These are phyloP conservation scores for Oryza officinalis DNA, from an alignment of 176 grass and related monocot genomes.

Conservation along the genomic window DNA sequence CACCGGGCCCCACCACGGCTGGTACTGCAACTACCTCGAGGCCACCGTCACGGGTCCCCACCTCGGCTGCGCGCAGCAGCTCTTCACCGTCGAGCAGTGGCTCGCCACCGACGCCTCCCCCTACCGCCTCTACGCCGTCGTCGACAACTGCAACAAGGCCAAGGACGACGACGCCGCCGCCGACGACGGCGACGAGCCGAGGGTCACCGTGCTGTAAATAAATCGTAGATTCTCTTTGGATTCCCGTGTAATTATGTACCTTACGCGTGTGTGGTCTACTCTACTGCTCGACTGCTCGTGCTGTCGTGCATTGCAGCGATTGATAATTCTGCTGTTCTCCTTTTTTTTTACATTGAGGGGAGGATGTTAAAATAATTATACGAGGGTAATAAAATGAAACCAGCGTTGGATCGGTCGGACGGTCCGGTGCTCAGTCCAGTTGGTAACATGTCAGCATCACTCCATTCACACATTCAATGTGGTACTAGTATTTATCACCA, in stretches of 20 bases:
- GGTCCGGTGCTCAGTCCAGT: neutral
- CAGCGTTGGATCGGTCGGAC: neutral
- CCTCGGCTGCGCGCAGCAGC: conserved; percentile 57
- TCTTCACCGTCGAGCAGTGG: conserved; percentile 95
- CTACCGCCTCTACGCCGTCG: conserved; percentile 53
- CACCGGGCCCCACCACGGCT: conserved; percentile 60
- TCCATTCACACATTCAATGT: neutral
- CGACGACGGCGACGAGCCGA: neutral
- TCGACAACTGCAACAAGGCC: conserved; percentile 40
- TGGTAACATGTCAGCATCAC: neutral
- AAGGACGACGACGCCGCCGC: neutral
- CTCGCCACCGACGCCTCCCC: conserved; percentile 75
- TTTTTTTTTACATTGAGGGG: neutral
- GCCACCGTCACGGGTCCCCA: conserved; percentile 74
- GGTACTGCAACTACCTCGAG: conserved; percentile 97
- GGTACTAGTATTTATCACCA: neutral
- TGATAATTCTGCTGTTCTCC: neutral
- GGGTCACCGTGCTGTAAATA: neutral
- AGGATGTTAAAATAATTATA: neutral
- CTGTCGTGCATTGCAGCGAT: neutral
- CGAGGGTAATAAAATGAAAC: neutral
- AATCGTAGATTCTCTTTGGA: neutral
- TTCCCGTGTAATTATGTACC: neutral
- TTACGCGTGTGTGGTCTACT: neutral
- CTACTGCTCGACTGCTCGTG: no score